Evolutionary conservation across 2,329 filamentous ascomycete species (phyloP), one percentile per base, ranked within the genome.

Genomic region (Apiospora aurea): DNA sequence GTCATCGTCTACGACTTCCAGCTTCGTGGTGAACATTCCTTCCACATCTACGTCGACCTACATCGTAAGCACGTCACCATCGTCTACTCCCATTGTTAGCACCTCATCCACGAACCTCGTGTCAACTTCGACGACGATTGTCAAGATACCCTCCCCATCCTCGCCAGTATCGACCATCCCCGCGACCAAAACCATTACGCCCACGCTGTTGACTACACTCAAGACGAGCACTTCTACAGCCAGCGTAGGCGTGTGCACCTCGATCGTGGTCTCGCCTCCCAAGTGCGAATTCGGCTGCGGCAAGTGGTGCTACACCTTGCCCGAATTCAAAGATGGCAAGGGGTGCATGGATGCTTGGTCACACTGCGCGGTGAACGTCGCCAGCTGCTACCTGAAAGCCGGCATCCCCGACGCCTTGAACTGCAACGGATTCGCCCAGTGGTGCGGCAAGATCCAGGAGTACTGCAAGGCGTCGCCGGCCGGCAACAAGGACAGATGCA

Each of bases 271-370:
- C 14, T 78, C 83, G 34, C 84, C 86, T 13, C 79, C 85, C 67
- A 82, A 80, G 43, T 89, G 87, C 79, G 87, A 89, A 77, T 89
- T 87, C 79, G 81, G 85, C 74, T 86, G 85, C 74, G 88, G 88
- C 67, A 84, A 83, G 73, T 90, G 87, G 74, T 77, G 76, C 71
- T 77, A 75, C 18, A 72, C 82, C 66, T 82, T 89, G 16, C 87
- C 87, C 34, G 80, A 84, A 75, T 90, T 84, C 80, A 77, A 78
- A 53, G 82, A 87, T 76, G 74, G 81, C 71, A 73, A 77, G 57
- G 78, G 79, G 66, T 90, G 88, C 78, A 76, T 80, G 69, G 75
- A 74, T 13, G 83, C 85, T 29, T 82, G 81, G 74, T 83, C 84
- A 71, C 83, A 81, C 71, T 88, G 86, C 77, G 77, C 79, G 38